These are phyloP conservation scores for Fraxinus baroniana DNA, from an alignment of 305 asterid species.

Conservation along the genomic window DNA sequence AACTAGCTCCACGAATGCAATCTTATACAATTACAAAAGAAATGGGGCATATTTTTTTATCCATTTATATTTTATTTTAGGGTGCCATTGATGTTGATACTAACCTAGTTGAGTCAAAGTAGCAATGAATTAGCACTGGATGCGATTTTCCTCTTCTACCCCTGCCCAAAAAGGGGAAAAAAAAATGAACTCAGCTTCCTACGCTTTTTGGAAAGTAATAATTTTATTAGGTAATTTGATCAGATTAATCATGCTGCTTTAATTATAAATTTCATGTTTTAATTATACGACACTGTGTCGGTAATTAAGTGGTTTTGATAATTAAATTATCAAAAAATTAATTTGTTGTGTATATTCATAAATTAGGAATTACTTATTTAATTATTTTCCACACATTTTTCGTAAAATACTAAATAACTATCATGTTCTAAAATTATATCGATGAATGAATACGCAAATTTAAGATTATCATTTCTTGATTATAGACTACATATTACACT, in stretches of 20 bases:
- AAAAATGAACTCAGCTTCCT: not conserved
- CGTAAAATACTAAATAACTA: not conserved
- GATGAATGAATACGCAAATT: not conserved
- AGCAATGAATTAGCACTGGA: constrained; percentile 22
- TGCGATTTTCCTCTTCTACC: not conserved
- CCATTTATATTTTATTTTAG: not conserved
- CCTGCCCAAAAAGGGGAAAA: not conserved
- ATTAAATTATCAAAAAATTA: too few relatives aligned
- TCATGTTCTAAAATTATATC: not conserved
- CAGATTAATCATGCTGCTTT: not conserved
- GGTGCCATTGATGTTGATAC: not conserved
- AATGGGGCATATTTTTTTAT: not conserved
- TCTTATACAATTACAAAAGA: not conserved
- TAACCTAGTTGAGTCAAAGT: constrained; percentile 34
- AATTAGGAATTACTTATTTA: not conserved
- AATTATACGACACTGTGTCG: not conserved
- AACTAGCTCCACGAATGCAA: not conserved
- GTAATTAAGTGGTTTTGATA: not conserved
- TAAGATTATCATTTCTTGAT: not conserved
- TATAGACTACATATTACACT: too few relatives aligned
- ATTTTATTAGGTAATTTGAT: not conserved
- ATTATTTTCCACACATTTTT: not conserved
- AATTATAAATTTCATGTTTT: too few relatives aligned
- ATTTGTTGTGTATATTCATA: not conserved
- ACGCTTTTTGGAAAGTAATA: not conserved